These are phyloP conservation scores for Suillus bovinus DNA, from an alignment of 768 basidiomycete genomes.

Conservation along the genomic window DNA sequence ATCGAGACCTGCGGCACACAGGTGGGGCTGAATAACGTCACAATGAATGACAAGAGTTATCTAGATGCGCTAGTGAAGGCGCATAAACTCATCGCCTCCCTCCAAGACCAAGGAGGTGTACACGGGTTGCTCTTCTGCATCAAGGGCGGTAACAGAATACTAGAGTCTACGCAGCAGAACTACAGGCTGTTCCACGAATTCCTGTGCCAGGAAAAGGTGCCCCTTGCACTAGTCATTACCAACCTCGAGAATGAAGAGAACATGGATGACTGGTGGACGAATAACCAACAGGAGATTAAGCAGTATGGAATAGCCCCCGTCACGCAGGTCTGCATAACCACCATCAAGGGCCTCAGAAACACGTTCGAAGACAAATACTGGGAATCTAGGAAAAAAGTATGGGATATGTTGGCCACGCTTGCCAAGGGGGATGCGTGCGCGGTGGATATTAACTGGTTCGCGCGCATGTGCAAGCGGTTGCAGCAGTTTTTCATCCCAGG, in stretches of 20 bases:
- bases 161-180: constrained; percentile 26
- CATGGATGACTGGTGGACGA: constrained; percentile 38
- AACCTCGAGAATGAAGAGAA: constrained; percentile 36
- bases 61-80: constrained; percentile 30
- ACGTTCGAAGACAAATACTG: constrained; percentile 12
- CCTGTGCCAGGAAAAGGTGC: constrained; percentile 34
- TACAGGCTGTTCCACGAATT: constrained; percentile 36
- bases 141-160: constrained; percentile 29
- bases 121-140: constrained; percentile 40
- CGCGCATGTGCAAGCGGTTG: background rate
- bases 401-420: constrained; percentile 17
- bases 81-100: constrained; percentile 32
- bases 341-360: constrained; percentile 13
- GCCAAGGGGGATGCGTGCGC: background rate
- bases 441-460: background rate
- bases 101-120: constrained; percentile 36
- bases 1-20: background rate
- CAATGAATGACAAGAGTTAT: constrained; percentile 23
- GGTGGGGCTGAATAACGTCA: constrained; percentile 29
- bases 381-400: constrained; percentile 24
- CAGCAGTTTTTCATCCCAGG: background rate
- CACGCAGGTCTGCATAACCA: constrained; percentile 34
- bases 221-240: constrained; percentile 33
- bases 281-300: constrained; percentile 25
- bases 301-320: constrained; percentile 21